Conservation (phyloP, 306 rosid species). For the Rubus idaeus region DNA sequence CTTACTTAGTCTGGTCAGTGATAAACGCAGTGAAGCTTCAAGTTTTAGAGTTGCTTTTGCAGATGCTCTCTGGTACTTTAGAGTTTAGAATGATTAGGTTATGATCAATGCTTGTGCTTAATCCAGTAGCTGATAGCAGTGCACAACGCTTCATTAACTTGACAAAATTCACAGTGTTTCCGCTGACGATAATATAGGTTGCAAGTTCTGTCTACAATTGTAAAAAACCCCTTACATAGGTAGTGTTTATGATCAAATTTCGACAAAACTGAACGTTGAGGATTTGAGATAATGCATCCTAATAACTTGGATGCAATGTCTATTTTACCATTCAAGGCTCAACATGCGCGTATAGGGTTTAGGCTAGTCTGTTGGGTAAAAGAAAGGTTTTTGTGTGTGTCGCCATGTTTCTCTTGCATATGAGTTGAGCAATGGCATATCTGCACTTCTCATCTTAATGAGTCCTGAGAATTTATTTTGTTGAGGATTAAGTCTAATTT, state of each 20-base stretch:
- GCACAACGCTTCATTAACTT: neutral
- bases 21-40: neutral
- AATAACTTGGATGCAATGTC: neutral
- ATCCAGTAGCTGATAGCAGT: neutral
- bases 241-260: too few relatives aligned
- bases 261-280: neutral
- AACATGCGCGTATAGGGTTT: too few relatives aligned
- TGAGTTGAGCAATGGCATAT: neutral
- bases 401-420: neutral
- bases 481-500: neutral
- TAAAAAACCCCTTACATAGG: too few relatives aligned
- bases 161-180: neutral
- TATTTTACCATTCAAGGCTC: neutral
- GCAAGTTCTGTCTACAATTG: neutral
- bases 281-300: neutral
- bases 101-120: neutral
- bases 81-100: conserved; percentile 1
- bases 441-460: neutral
- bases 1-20: conserved; percentile 1
- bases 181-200: neutral
- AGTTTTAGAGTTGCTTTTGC: neutral
- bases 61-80: neutral
- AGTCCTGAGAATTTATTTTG: neutral
- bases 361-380: neutral
- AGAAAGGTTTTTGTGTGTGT: neutral